A percentile compares a stretch with the other conserved stretches of the same genome.
These are phyloP conservation scores for Blyttiomyces sp. DNA, from an alignment of 371 early-diverging fungal species.

Conservation along the genomic window DNA sequence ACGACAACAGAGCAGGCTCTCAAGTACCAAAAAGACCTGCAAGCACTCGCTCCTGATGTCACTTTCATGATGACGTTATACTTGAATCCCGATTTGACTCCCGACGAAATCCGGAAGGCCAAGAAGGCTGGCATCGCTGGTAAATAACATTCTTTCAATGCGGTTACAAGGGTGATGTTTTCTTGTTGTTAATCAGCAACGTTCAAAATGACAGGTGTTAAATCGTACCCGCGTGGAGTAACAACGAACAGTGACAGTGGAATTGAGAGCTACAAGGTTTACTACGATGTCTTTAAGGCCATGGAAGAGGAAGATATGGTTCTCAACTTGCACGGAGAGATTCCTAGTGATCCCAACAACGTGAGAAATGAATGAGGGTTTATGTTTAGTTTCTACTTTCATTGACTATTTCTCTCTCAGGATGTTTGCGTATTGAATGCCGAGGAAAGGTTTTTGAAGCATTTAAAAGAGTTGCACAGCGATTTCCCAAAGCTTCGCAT, in stretches of 20 bases:
- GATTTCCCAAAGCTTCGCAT: slow-evolving; percentile 92
- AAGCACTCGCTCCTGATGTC: slow-evolving; percentile 78
- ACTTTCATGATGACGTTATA: slow-evolving; percentile 93
- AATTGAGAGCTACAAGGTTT: slow-evolving; percentile 83
- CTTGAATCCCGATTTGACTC: slow-evolving; percentile 81
- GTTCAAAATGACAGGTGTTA: slow-evolving; percentile 64
- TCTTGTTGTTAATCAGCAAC: background rate
- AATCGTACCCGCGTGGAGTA: slow-evolving; percentile 96
- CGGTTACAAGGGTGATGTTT: background rate
- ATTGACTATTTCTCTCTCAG: slow-evolving; percentile 29
- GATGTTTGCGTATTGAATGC: slow-evolving; percentile 94
- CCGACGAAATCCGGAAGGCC: slow-evolving; percentile 86
- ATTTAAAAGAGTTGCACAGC: slow-evolving; percentile 76
- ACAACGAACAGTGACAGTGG: slow-evolving; percentile 96
- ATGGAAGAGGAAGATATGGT: slow-evolving; percentile 94
- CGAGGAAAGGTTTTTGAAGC: slow-evolving; percentile 86
- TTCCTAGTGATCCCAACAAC: slow-evolving; percentile 79
- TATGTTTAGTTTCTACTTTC: background rate
- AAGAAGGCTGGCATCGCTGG: slow-evolving; percentile 82
- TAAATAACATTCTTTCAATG: slow-evolving; percentile 39
- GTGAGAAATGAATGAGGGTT: slow-evolving; percentile 23
- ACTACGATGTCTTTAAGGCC: slow-evolving; percentile 89
- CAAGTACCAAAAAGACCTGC: slow-evolving; percentile 75
- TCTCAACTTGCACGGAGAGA: slow-evolving; percentile 93
- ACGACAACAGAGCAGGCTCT: slow-evolving; percentile 83